Conservation (phyloP, 805 yeast genomes). For the Lachancea meyersii region DNA sequence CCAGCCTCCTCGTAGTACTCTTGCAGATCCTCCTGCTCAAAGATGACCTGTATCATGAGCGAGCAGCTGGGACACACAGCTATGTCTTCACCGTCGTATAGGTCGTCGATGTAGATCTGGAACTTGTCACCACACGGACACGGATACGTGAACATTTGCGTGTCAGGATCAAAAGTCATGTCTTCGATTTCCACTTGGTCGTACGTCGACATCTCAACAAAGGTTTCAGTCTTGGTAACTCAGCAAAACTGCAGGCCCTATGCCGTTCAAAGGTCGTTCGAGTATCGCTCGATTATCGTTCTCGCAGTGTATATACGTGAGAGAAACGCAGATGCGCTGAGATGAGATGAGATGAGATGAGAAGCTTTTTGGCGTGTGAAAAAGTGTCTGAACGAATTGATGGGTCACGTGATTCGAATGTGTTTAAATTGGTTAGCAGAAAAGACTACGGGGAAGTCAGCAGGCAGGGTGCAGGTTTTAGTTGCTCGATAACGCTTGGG, state of each 20-base stretch:
- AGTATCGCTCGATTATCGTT: no score
- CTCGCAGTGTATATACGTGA: no score
- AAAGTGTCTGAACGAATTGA: no score
- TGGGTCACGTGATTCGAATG: no score
- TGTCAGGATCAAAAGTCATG: conserved; percentile 80
- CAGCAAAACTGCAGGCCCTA: no score
- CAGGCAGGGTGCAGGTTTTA: no score
- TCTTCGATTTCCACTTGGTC: conserved; percentile 97
- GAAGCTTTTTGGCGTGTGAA: neutral
- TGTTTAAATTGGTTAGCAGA: no score
- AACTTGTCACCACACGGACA: conserved; percentile 98
- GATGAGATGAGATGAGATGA: neutral
- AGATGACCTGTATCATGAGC: conserved; percentile 84
- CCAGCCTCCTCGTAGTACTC: conserved; percentile 38
- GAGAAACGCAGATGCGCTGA: neutral
- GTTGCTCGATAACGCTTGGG: no score
- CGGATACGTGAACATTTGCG: conserved; percentile 83
- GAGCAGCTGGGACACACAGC: conserved; percentile 98
- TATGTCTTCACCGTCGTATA: conserved; percentile 83
- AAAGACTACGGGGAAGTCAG: no score
- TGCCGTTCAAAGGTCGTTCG: no score
- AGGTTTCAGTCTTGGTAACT: neutral
- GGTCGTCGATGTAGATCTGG: conserved; percentile 77
- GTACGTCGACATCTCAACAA: conserved; percentile 52
- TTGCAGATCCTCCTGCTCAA: conserved; percentile 53